phyloP scores from a whole-genome alignment of 768 basidiomycete genomes.

The Mycena leptocephala region DNA sequence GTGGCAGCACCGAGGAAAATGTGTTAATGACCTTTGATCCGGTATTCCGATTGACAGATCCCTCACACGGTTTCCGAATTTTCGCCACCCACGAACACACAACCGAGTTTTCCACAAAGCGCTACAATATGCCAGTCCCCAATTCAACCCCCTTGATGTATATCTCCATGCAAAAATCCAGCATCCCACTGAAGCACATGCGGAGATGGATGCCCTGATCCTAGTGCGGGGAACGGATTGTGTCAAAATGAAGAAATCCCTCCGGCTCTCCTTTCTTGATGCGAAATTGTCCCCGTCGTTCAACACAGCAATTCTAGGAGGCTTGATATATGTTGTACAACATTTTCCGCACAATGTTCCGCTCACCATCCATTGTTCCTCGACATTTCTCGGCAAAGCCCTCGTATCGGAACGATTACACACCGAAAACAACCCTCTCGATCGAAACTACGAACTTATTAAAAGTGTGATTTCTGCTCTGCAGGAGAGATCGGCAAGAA shows the following conservation, averaged over 20 bases:
- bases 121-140: neutral
- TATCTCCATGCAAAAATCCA: neutral
- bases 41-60: neutral
- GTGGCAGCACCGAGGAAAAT: neutral
- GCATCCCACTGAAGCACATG: neutral
- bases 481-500: neutral
- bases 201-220: neutral
- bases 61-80: slow-evolving; percentile 5
- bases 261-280: slow-evolving; percentile 1
- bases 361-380: neutral
- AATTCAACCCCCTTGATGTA: neutral
- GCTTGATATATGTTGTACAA: neutral
- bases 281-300: neutral
- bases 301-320: neutral
- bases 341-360: neutral
- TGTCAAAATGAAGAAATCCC: neutral
- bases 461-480: neutral
- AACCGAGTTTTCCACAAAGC: neutral
- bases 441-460: neutral
- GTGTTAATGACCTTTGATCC: slow-evolving; percentile 18
- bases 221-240: neutral
- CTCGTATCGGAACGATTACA: neutral
- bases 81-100: neutral
- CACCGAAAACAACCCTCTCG: neutral
- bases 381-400: neutral